Percentiles rank a stretch among this genome's conserved stretches.
Evolutionary conservation across 306 rosid genomes (phyloP).

Genomic region (Vigna mungo): DNA sequence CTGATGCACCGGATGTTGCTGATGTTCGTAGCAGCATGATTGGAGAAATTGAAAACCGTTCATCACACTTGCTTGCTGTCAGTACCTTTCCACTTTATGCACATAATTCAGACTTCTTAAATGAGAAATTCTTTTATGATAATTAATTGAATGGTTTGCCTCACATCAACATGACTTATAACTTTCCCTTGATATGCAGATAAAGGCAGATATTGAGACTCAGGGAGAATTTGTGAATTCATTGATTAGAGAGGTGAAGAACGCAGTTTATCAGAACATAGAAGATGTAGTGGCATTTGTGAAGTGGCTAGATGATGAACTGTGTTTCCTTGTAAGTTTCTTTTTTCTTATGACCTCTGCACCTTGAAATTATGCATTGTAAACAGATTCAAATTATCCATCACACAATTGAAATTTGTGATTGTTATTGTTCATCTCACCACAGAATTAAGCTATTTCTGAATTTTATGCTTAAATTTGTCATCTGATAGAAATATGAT

Average conservation of each 20-base stretch:
- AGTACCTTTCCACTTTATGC: constrained; percentile 46
- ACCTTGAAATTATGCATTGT: not conserved
- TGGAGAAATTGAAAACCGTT: constrained; percentile 97
- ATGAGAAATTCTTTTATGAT: not conserved
- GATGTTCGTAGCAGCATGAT: constrained; percentile 97
- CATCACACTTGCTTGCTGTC: constrained; percentile 97
- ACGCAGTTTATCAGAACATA: constrained; percentile 81
- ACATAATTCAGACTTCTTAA: not conserved
- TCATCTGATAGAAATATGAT: not conserved
- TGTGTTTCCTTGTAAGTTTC: constrained; percentile 90
- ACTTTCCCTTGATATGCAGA: constrained; percentile 57
- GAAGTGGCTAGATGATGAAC: constrained; percentile 98
- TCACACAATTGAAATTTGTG: not conserved
- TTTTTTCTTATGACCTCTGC: not conserved
- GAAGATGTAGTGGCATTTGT: constrained; percentile 96
- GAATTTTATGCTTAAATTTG: no score
- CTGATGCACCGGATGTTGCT: constrained; percentile 84
- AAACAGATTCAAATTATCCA: not conserved
- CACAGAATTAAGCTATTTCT: no score
- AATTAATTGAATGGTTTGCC: not conserved
- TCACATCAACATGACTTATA: no score
- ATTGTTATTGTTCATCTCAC: no score
- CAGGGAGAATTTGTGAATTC: constrained; percentile 98
- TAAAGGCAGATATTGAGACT: constrained; percentile 95
- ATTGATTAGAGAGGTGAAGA: constrained; percentile 87